Percentiles rank a stretch among this genome's conserved stretches.
These are phyloP conservation scores for Cicer bijugum DNA, from an alignment of 306 rosid genomes.

Conservation along the genomic window DNA sequence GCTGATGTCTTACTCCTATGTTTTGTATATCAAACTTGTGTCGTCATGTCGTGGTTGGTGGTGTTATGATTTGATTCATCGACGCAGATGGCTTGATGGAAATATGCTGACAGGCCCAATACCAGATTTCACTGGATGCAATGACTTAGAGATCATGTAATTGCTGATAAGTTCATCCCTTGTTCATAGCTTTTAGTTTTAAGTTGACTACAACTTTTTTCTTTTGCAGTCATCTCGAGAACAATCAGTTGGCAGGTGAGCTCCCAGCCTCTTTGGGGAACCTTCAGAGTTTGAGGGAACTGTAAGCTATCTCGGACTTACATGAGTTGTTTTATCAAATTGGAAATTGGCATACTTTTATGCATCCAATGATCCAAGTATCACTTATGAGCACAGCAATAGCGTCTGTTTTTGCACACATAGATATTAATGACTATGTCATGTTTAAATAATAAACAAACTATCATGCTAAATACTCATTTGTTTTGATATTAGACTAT, in stretches of 20 bases:
- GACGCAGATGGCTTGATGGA: slow-evolving; percentile 55
- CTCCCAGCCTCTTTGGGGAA: slow-evolving; percentile 69
- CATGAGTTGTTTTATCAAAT: slow-evolving; percentile 18
- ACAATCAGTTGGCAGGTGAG: slow-evolving; percentile 72
- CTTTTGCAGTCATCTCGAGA: slow-evolving; percentile 83
- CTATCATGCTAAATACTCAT: slow-evolving; percentile 9
- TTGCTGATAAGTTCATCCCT: slow-evolving; percentile 41
- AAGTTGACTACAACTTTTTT: slow-evolving; percentile 48
- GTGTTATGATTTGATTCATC: slow-evolving; percentile 37
- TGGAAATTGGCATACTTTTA: slow-evolving; percentile 21
- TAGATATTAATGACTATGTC: background rate
- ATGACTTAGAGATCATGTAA: slow-evolving; percentile 83
- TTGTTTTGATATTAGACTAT: slow-evolving; percentile 28
- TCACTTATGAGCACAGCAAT: slow-evolving; percentile 23
- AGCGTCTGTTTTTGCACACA: background rate
- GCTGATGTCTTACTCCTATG: slow-evolving; percentile 11
- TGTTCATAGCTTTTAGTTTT: slow-evolving; percentile 21
- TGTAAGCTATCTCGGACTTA: slow-evolving; percentile 68
- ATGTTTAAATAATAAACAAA: slow-evolving; percentile 26
- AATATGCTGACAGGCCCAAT: slow-evolving; percentile 65
- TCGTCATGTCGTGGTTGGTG: background rate
- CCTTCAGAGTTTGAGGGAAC: slow-evolving; percentile 82
- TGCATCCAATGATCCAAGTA: slow-evolving; percentile 5
- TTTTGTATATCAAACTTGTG: slow-evolving; percentile 39
- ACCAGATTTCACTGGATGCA: slow-evolving; percentile 85